Evolutionary conservation across 495 filamentous ascomycete species (phyloP), one percentile per base, ranked within the genome.

Genomic region (Mycothermus thermophilus): DNA sequence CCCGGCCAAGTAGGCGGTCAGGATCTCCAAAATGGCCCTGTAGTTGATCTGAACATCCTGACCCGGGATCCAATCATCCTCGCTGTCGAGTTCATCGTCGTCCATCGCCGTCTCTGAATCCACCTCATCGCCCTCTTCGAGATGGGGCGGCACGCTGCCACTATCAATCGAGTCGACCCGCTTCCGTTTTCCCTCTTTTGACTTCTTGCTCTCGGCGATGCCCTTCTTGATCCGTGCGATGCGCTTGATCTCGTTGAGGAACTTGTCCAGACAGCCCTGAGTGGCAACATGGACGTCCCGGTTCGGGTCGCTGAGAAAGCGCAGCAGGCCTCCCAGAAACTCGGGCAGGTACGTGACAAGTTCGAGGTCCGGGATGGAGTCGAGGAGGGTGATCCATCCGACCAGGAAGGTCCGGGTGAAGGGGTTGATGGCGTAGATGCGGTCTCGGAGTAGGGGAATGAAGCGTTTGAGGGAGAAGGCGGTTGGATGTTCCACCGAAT

Each of bases 11-110:
- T n/a, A n/a, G 10, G 76, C 75, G 7, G 94, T 86, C 31, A 99
- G 60, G 17, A 96, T 95, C 44, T 93, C 81, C 25, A 99, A 59
- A 25, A 96, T 90, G 47, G 77, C 85, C 35, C 81, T 77, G 57
- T 93, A 78, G 57, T 96, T 88, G 34, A 99, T 81, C 35, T 90
- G 79, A 4, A 96, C 84, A 58, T 99, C 92, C 62, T 96, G 90
- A 3, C 92, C 92, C 0, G 92, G 92, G 14, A 96, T 74, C 86
- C 86, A 99, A 42, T 93, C 87, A 32, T 83, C 87, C 42, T 95
- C 87, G 26, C 67, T 77, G 27, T 71, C 71, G 3, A 54, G 52
- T 14, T 65, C 62, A 5, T 63, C 64, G 18, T 79, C 76, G 15
- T 80, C 77, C 19, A 62, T 60, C 4, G 60, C 62, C 16, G 69